Evolutionary conservation across 257 asterid species (phyloP).

Genomic region (Petunia axillaris): DNA sequence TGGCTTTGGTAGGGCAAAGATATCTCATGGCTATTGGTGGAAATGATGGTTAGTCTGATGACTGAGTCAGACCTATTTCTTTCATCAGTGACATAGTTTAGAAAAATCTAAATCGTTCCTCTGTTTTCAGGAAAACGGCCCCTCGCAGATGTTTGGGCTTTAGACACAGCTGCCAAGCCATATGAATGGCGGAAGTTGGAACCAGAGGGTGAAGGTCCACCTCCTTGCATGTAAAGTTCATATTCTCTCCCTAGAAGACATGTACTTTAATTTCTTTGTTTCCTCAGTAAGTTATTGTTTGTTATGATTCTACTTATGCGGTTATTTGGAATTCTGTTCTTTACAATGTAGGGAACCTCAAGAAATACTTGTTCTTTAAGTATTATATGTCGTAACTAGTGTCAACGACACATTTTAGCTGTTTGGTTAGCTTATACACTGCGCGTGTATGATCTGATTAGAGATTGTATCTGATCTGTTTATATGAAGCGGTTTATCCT

Average conservation of each 20-base stretch:
- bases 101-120: not conserved
- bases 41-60: constrained; percentile 86
- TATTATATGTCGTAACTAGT: not conserved
- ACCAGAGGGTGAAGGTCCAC: constrained; percentile 99
- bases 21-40: constrained; percentile 99
- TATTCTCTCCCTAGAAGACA: not conserved
- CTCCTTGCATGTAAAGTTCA: constrained; percentile 95
- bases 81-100: constrained; percentile 9
- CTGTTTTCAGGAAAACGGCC: constrained; percentile 83
- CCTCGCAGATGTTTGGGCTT: constrained; percentile 99
- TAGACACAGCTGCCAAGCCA: constrained; percentile 99
- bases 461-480: not conserved
- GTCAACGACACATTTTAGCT: constrained; percentile 14
- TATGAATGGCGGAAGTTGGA: constrained; percentile 99
- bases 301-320: constrained; percentile 5
- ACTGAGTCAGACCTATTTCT: constrained; percentile 5
- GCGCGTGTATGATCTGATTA: constrained; percentile 9
- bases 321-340: constrained; percentile 20
- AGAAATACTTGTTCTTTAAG: constrained; percentile 23
- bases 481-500: not conserved
- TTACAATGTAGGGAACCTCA: constrained; percentile 14
- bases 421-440: constrained; percentile 15
- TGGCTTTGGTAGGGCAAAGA: constrained; percentile 99
- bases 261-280: constrained; percentile 6
- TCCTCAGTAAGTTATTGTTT: not conserved